Evolutionary conservation across 2,329 filamentous ascomycete species (phyloP).

Genomic region (Aspergillus fructus): DNA sequence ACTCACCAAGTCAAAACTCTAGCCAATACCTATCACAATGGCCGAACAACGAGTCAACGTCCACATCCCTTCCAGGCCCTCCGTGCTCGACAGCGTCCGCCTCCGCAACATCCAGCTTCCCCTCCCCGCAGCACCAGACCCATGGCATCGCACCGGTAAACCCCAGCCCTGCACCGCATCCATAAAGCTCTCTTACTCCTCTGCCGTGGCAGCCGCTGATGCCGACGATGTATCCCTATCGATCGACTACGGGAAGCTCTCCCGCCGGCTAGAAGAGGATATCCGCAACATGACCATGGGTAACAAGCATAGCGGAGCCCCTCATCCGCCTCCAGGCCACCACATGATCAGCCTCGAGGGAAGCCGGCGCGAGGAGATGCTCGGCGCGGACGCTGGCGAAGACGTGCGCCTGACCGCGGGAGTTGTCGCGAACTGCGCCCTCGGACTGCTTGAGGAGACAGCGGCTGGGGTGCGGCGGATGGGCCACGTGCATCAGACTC

Average conservation of each 20-base stretch:
- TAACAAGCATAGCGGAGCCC: conserved; percentile 18
- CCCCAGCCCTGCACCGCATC: conserved; percentile 46
- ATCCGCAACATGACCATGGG: conserved; percentile 27
- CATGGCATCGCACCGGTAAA: conserved; percentile 47
- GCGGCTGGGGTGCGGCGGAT: conserved; percentile 36
- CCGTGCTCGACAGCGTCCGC: conserved; percentile 38
- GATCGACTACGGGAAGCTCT: conserved; percentile 50
- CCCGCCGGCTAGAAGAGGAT: conserved; percentile 40
- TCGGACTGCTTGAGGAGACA: conserved; percentile 38
- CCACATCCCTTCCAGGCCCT: conserved; percentile 31
- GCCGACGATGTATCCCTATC: conserved; percentile 47
- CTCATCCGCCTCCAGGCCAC: conserved; percentile 15
- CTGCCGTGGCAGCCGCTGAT: conserved; percentile 40
- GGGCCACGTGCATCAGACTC: conserved; percentile 29
- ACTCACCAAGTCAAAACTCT: neutral
- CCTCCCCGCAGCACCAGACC: conserved; percentile 44
- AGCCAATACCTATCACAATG: conserved; percentile 17
- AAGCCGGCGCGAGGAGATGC: conserved; percentile 30
- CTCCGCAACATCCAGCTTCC: conserved; percentile 46
- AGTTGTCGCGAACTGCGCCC: conserved; percentile 34
- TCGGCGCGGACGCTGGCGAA: conserved; percentile 27
- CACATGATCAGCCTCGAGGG: conserved; percentile 29
- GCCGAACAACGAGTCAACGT: conserved; percentile 26
- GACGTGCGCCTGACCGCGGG: conserved; percentile 37
- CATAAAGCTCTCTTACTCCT: conserved; percentile 44